phyloP scores from a whole-genome alignment of 805 yeast genomes.

The Myxozyma sirexii region DNA sequence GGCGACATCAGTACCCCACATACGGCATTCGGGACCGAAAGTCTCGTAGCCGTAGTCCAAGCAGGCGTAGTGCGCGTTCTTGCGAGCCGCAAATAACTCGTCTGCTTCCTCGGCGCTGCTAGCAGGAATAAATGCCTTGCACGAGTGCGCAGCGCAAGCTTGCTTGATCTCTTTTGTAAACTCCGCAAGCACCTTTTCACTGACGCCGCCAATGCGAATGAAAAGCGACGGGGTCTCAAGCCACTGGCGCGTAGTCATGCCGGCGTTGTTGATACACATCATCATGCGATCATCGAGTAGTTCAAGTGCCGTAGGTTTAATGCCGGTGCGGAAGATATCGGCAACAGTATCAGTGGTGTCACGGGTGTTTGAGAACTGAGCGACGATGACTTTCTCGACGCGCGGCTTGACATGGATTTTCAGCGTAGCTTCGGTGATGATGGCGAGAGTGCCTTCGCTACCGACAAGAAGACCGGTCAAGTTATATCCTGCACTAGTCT shows the following conservation, averaged over 20 bases:
- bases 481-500: constrained; percentile 81
- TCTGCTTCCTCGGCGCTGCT: constrained; percentile 60
- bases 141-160: constrained; percentile 56
- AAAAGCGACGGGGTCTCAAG: constrained; percentile 74
- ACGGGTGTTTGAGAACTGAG: constrained; percentile 62
- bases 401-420: constrained; percentile 50
- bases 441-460: constrained; percentile 72
- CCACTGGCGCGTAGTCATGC: constrained; percentile 57
- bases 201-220: constrained; percentile 67
- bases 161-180: constrained; percentile 50
- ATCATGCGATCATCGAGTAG: constrained; percentile 72
- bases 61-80: constrained; percentile 73
- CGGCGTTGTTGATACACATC: constrained; percentile 66
- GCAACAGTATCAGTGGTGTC: constrained; percentile 76
- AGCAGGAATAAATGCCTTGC: constrained; percentile 63
- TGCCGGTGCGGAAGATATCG: constrained; percentile 64
- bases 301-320: constrained; percentile 78
- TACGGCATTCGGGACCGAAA: constrained; percentile 52
- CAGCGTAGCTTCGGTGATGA: constrained; percentile 56
- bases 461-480: constrained; percentile 78
- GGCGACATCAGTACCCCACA: constrained; percentile 91
- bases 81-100: constrained; percentile 80
- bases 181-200: constrained; percentile 52
- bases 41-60: constrained; percentile 61
- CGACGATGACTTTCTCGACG: constrained; percentile 61